Base-by-base conservation (phyloP, 1,284 basidiomycete species). In the Ustilago bromivora region DNA sequence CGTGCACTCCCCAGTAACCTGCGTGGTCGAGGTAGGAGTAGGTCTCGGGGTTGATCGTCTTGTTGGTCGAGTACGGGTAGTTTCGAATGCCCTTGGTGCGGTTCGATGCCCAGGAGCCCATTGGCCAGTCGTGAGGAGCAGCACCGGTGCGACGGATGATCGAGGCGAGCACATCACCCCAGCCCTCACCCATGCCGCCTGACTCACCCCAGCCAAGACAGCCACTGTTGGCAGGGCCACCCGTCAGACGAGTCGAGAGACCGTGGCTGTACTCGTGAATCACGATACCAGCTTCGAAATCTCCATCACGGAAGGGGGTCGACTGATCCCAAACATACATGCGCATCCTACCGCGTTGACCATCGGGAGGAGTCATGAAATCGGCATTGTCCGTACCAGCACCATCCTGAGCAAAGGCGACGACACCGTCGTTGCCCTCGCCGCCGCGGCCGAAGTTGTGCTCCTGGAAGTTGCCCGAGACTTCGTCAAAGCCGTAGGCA, bases 1-100 rank as follows among this genome's bases (percentile, higher is more conserved):
- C 93, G 86, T 95, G 94, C 23, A 88, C 87, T 56, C 86, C 69
- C 67, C 70, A 81, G 61, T 87, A 86, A 17, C 95, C 93, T 61
- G 93, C 92, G 87, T 93, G 92, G 89, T 98, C 94, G 51, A 98
- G 92, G n/a, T 93, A 96, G 90, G 95, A 93, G 90, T 98, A 98
- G 0, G 92, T 93, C 70, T 92, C 93, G 0, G 95, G 96, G 89
- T 97, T 98, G 86, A 92, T 83, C 12, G 90, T 91, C 49, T 89
- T 87, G 88, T 94, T 90, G 67, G 81, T 77, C 35, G 76, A 79
- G 80, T 84, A 84, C 10, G 81, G 80, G 87, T 91, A 98, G 89
- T 95, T 94, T 65, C 96, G 89, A 86, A 98, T 98, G 60, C 96
- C 96, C 1, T 78, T 86, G 5, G 82, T 88, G 49, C 89, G 88